Evolutionary conservation across 768 basidiomycete species (phyloP), one percentile per base, ranked within the genome.

Genomic region (Neoboletus brunneissimus): DNA sequence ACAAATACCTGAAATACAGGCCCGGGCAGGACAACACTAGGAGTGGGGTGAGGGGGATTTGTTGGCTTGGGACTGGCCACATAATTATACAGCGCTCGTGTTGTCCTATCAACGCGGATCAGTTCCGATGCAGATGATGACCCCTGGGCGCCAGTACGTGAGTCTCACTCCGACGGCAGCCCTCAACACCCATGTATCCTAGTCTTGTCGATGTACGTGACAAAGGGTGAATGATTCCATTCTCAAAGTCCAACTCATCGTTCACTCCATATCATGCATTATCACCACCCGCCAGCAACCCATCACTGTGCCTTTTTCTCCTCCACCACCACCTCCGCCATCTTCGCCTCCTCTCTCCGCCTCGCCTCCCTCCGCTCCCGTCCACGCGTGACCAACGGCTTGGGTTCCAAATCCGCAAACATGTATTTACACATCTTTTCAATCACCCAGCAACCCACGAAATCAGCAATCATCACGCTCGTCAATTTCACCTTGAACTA

Each of bases 341-440:
- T 18, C 63, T 57, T 70, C 57, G 65, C 73, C 72, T 80, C 77
- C 67, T 75, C 76, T 50, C 64, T 73, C 48, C 82, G 75, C 54
- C 87, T 75, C 67, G 73, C 75, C 72, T 91, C 91, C 57, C 90
- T 76, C 31, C 94, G 79, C 65, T 94, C 91, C 43, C 89, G 77
- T 4, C 94, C 94, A 5, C 86, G 81, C 1, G 90, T 93, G 48
- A 98, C 79, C 80, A 98, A 84, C 43, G 79, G 73, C 68, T 88
- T 91, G 3, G 94, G 94, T 66, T 92, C 88, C 20, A 96, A 77
- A 63, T 91, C 85, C 12, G 94, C 94, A 71, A 98, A 96, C 29
- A 95, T 70, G 47, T 79, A 75, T 72, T 98, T 98, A 79, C 94
- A 94, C 8, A 76, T 69, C 48, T 79, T 79, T 70, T 99, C 95